Conservation (phyloP, 352 stramenopile genomes). For the Pythium utonaiense region DNA sequence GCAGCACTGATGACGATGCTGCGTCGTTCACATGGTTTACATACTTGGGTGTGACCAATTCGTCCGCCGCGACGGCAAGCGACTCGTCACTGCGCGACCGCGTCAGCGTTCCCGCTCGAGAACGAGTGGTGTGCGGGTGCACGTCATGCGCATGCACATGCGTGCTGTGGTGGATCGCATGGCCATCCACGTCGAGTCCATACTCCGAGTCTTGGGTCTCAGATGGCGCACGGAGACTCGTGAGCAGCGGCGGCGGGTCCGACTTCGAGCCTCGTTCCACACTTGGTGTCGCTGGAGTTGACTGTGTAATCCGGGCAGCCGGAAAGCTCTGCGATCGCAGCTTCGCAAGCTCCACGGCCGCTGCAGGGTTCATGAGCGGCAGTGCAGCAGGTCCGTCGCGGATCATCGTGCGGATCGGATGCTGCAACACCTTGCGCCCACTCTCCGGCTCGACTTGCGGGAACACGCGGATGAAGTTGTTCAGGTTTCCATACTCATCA, state of each 20-base stretch:
- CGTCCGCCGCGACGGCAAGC: constrained; percentile 26
- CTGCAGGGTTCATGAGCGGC: constrained; percentile 70
- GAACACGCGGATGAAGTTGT: constrained; percentile 80
- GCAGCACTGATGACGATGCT: constrained; percentile 63
- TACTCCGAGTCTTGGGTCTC: constrained; percentile 71
- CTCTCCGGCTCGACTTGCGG: constrained; percentile 12
- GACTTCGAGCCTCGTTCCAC: constrained; percentile 18
- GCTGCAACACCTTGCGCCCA: constrained; percentile 48
- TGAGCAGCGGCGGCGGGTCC: constrained; percentile 27
- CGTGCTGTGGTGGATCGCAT: constrained; percentile 20
- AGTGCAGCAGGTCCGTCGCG: constrained; percentile 45
- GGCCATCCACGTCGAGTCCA: constrained; percentile 46
- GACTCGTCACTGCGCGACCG: constrained; percentile 74
- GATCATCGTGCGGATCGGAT: constrained; percentile 66
- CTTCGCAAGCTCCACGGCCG: constrained; percentile 58
- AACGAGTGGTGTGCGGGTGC: constrained; percentile 23
- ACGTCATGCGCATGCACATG: constrained; percentile 18
- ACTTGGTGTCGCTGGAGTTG: constrained; percentile 10
- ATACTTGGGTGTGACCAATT: constrained; percentile 52
- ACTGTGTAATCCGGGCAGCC: constrained; percentile 19
- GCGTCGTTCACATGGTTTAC: constrained; percentile 65
- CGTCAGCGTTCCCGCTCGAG: constrained; percentile 53
- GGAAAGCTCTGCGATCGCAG: constrained; percentile 48
- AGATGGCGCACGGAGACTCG: constrained; percentile 40
- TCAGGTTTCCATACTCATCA: constrained; percentile 85